phyloP scores from a whole-genome alignment of 371 early-diverging fungal species.

The Rhizomucor miehei region DNA sequence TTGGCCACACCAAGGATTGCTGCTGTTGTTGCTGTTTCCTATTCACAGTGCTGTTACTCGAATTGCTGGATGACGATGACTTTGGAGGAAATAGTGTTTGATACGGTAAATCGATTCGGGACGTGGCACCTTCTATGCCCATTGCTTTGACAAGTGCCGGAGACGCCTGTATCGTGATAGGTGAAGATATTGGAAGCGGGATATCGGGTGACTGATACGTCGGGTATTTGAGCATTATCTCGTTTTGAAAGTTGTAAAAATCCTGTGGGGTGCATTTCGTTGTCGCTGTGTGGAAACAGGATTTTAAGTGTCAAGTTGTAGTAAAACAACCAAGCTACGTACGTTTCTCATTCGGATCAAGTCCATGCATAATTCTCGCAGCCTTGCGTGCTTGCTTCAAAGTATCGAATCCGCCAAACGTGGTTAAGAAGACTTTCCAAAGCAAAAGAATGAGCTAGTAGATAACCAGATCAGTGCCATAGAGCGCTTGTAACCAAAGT shows the following conservation, averaged over 20 bases:
- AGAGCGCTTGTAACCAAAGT: no score
- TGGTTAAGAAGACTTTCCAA: constrained; percentile 66
- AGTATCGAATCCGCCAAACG: constrained; percentile 57
- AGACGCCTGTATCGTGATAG: constrained; percentile 14
- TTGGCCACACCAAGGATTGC: constrained; percentile 3
- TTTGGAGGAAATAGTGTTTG: constrained; percentile 45
- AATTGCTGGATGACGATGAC: constrained; percentile 38
- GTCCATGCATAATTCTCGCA: constrained; percentile 42
- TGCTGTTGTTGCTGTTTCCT: constrained; percentile 13
- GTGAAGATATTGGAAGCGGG: constrained; percentile 8
- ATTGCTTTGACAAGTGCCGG: constrained; percentile 25
- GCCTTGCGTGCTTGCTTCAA: constrained; percentile 44
- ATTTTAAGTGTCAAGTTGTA: background rate
- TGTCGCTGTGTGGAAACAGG: constrained; percentile 17
- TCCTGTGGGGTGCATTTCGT: constrained; percentile 71
- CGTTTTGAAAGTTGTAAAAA: constrained; percentile 53
- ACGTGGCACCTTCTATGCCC: constrained; percentile 30
- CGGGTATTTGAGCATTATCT: constrained; percentile 52
- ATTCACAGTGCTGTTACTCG: constrained; percentile 1
- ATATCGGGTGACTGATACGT: constrained; percentile 45
- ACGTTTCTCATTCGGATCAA: constrained; percentile 26
- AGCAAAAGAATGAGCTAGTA: constrained; percentile 61
- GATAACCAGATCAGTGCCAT: background rate
- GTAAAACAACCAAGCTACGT: background rate
- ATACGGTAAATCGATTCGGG: constrained; percentile 32